Base-by-base conservation (phyloP, 768 basidiomycete genomes). In the Antrodiella citrinella region DNA sequence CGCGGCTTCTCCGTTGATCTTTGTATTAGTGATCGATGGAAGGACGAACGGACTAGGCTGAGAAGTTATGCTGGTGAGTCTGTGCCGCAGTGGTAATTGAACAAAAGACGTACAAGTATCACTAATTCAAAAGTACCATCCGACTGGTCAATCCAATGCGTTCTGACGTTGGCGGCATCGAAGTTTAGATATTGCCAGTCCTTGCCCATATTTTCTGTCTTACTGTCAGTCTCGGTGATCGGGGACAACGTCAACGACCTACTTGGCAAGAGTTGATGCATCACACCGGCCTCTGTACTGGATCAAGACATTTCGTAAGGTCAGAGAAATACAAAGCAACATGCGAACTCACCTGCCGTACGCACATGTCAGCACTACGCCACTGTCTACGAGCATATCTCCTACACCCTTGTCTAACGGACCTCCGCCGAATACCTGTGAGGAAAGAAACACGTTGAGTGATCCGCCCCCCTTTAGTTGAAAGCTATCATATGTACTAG, bases 1-100 rank as follows among this genome's bases (percentile, higher is more conserved):
- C 12, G 51, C 58, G 9, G 51, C 66, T 64, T 45, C 25, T 3
- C 54, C 54, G 23, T 51, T 43, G 1, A 53, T 12, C 3, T 53
- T 49, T 12, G 52, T 54, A 43, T 58, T 56, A 7, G 49, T 35
- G 2, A 44, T 42, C 1, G 51, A 20, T 4, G 51, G 54, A 2
- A 43, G 47, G 47, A 13, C 15, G 10, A 4, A 47, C 3, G 10
- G 18, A 24, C 10, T 9, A 38, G 30, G 20, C 47, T 46, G 15
- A 10, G 11, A 46, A 46, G 9, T 4, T 24, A 20, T 20, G 24
- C 10, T 49, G 18, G 35, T 38, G 10, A 38, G 35, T 10, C 35
- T 26, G 44, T 20, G 22, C 26, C 49, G 18, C 24, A 3, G 42
- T 41, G 11, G 11, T 9, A 50, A 24, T 1, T 44, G 51, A 3